Conservation (phyloP, 306 rosid species). For the Dryas alaskensis region DNA sequence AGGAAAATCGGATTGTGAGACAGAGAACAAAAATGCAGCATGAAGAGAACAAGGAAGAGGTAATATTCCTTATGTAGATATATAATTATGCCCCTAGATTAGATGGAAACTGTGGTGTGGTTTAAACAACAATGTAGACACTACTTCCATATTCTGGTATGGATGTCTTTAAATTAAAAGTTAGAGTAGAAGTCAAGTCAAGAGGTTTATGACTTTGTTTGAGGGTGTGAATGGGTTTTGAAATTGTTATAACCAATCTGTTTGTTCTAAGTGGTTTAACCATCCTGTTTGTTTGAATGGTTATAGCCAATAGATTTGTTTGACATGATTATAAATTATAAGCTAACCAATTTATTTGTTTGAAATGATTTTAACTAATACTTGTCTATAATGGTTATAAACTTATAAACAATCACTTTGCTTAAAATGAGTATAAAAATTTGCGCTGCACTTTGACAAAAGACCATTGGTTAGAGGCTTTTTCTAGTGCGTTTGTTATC, state of each 20-base stretch:
- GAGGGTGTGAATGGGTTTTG: background rate
- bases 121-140: background rate
- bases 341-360: background rate
- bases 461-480: background rate
- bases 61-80: conserved; percentile 24
- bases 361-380: background rate
- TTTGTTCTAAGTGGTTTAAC: background rate
- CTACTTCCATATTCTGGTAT: background rate
- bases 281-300: no score
- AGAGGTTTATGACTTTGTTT: background rate
- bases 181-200: background rate
- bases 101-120: conserved; percentile 6
- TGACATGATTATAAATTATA: background rate
- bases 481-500: background rate
- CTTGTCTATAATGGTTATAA: background rate
- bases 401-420: background rate
- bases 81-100: background rate
- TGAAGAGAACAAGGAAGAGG: conserved; percentile 64
- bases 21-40: conserved; percentile 40
- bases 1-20: conserved; percentile 42
- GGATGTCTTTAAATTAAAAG: background rate
- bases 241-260: background rate
- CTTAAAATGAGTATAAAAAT: background rate
- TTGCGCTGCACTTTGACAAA: background rate
- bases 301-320: background rate